phyloP scores from a whole-genome alignment of 495 filamentous ascomycete species.

The Aspergillus cristatus region DNA sequence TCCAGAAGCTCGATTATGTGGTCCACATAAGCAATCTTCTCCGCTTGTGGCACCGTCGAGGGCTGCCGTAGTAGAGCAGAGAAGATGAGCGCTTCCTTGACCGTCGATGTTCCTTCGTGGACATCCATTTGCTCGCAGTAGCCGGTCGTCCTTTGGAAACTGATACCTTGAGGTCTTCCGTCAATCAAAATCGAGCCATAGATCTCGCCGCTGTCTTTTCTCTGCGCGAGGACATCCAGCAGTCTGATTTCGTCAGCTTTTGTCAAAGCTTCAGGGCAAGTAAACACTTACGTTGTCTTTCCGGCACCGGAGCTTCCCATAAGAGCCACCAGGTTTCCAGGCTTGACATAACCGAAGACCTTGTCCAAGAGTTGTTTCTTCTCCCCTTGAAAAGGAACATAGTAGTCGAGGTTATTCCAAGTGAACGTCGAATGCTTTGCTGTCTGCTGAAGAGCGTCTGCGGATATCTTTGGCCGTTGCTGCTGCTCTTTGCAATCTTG shows the following conservation, averaged over 20 bases:
- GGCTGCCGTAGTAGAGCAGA: constrained; percentile 41
- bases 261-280: constrained; percentile 45
- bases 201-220: constrained; percentile 41
- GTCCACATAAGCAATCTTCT: constrained; percentile 43
- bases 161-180: constrained; percentile 34
- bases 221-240: constrained; percentile 38
- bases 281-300: constrained; percentile 60
- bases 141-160: constrained; percentile 55
- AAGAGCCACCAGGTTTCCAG: constrained; percentile 67
- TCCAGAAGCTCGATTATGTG: constrained; percentile 42
- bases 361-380: constrained; percentile 57
- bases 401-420: constrained; percentile 60
- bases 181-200: constrained; percentile 39
- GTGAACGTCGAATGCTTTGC: constrained; percentile 30
- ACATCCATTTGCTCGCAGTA: constrained; percentile 81
- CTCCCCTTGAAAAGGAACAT: constrained; percentile 46
- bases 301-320: constrained; percentile 83
- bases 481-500: constrained; percentile 10
- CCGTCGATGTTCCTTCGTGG: constrained; percentile 49
- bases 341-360: constrained; percentile 71
- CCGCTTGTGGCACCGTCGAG: constrained; percentile 21
- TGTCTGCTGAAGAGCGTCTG: constrained; percentile 10
- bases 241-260: constrained; percentile 46
- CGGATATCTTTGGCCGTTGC: constrained; percentile 9
- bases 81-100: constrained; percentile 39